A percentile compares a stretch with the other conserved stretches of the same genome.
Conservation (phyloP, 1,139 yeast species). For the Magnusiomyces suaveolens region DNA sequence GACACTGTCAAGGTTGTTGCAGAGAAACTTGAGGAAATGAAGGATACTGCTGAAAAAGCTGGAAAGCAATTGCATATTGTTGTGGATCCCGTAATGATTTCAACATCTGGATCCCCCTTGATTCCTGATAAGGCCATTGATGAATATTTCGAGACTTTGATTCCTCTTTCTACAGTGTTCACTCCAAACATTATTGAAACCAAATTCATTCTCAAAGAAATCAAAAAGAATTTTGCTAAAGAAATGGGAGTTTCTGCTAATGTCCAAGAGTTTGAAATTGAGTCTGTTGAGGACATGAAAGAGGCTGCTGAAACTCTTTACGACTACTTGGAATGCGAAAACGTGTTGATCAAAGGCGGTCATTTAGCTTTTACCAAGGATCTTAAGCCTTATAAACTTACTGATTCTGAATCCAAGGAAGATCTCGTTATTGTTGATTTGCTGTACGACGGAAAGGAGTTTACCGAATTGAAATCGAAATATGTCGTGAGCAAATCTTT, state of each 20-base stretch:
- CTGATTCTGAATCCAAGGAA: constrained; percentile 14
- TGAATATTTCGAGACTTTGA: constrained; percentile 38
- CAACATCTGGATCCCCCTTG: constrained; percentile 62
- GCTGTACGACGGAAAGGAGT: constrained; percentile 42
- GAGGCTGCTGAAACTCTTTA: constrained; percentile 40
- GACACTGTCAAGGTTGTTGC: constrained; percentile 47
- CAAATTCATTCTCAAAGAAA: constrained; percentile 20
- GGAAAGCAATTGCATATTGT: constrained; percentile 36
- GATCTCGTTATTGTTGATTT: constrained; percentile 43
- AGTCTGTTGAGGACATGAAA: constrained; percentile 33
- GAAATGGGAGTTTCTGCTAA: constrained; percentile 14
- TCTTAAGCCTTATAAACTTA: constrained; percentile 14
- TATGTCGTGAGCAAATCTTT: constrained; percentile 46
- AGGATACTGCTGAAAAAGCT: constrained; percentile 15
- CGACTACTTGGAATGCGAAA: constrained; percentile 34
- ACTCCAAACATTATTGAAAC: constrained; percentile 79
- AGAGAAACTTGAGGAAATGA: constrained; percentile 26
- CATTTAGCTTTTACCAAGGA: constrained; percentile 44
- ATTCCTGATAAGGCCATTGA: constrained; percentile 42
- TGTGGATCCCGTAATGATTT: constrained; percentile 76
- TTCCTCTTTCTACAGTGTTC: constrained; percentile 49
- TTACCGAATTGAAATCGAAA: constrained; percentile 42
- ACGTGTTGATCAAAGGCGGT: constrained; percentile 74
- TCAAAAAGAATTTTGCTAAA: constrained; percentile 18
- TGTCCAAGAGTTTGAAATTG: not conserved